phyloP scores from a whole-genome alignment of 768 basidiomycete species.

The Collybia mongolica region DNA sequence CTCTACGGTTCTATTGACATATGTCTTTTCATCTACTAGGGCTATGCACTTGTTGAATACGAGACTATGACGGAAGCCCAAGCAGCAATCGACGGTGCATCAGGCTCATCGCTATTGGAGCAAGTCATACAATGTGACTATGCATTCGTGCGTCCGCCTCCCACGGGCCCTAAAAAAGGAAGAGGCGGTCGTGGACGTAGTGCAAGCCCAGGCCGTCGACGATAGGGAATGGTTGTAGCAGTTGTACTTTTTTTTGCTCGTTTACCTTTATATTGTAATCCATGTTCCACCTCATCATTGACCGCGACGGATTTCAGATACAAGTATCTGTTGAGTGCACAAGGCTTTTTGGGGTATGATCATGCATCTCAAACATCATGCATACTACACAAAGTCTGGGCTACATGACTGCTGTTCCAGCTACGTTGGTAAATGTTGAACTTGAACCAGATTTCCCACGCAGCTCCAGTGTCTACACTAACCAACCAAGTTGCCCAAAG shows the following conservation, averaged over 20 bases:
- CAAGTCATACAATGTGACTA: slow-evolving; percentile 89
- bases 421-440: no score
- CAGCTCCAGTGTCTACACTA: no score
- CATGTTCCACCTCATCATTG: background rate
- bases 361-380: no score
- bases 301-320: no score
- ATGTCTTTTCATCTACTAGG: slow-evolving; percentile 46
- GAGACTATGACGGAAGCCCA: slow-evolving; percentile 95
- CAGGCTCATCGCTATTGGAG: slow-evolving; percentile 80
- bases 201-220: slow-evolving; percentile 72
- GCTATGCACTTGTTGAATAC: slow-evolving; percentile 97
- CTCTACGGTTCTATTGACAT: slow-evolving; percentile 1
- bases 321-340: no score
- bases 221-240: slow-evolving; percentile 23
- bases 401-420: no score
- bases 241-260: background rate
- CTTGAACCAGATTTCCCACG: no score
- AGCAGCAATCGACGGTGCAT: slow-evolving; percentile 87
- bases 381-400: no score
- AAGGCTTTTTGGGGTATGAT: no score
- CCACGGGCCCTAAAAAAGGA: slow-evolving; percentile 78
- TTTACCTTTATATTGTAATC: background rate
- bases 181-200: slow-evolving; percentile 72
- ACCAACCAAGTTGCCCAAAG: no score
- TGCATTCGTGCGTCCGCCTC: slow-evolving; percentile 88